Evolutionary conservation across 441 rosid genomes (phyloP), one percentile per base, ranked within the genome.

Genomic region (Pelargonium citronellum): DNA sequence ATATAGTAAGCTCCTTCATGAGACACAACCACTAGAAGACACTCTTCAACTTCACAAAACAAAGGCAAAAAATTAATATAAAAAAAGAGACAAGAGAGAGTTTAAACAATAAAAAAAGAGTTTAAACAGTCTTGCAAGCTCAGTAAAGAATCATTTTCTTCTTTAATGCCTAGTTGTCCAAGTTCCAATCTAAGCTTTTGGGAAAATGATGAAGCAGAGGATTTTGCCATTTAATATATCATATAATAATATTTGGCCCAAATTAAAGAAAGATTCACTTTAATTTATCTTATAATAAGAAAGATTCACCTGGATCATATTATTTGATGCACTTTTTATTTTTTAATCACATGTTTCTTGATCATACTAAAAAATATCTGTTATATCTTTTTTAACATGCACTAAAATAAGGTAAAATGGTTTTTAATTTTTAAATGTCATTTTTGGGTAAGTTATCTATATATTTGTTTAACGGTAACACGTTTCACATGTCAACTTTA

Each of bases 61-160:
- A 64, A 41, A 17, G 57, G 57, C 5, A 49, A 11, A 13, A 5
- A 47, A 47, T 9, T 9, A 12, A 11, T 41, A n/a, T 46, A 66
- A 70, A 62, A 46, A 30, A 37, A 71, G 30, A 17, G 1, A 17
- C 7, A 64, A 68, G 27, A 24, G 27, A 70, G 67, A 24, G 27
- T 24, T 24, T 0, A 24, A 24, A 24, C 27, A 24, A 24, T 24
- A 24, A 24, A 24, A 24, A 24, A 24, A 24, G 55, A 51, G 74
- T 13, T 66, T 30, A 43, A 73, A 83, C 79, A 79, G 81, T 69
- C 15, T 44, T 73, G 67, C 57, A 44, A 75, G 74, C 75, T 74
- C 69, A 85, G 82, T 84, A 80, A 85, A 34, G 89, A 79, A 83
- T 82, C 19, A 80, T 79, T 79, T 78, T 67, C 67, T 19, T n/a